Evolutionary conservation across 2,329 filamentous ascomycete genomes (phyloP), one percentile per base, ranked within the genome.

Genomic region (Claviceps maximensis): DNA sequence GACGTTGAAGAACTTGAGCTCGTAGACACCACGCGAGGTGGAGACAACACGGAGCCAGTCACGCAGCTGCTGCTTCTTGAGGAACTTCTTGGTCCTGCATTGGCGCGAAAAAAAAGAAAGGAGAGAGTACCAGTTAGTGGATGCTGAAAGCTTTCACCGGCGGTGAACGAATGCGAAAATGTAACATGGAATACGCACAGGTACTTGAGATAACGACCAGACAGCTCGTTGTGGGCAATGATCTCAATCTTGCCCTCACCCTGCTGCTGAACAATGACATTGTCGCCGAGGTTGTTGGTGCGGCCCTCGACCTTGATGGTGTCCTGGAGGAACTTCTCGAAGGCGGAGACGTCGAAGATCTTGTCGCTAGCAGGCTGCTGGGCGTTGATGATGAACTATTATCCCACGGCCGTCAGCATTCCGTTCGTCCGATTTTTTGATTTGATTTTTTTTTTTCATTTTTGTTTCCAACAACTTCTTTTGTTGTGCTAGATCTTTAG

Each of bases 1-100:
- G 71, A 98, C 90, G 82, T 98, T 98, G 89, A 95, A 98, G 90
- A 98, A 98, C 81, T 95, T 90, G 76, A 98, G 86, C 82, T 96
- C 90, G 81, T 98, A 98, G 62, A 96, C 90, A 71, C 93, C 91
- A 80, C 91, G 91, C 74, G 87, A 89, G 72, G 91, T 97, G 65
- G 89, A 94, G 70, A 98, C 93, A 67, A 98, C 91, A 69, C 93
- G 90, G 71, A 98, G 87, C 93, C 93, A 98, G 82, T 98, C 93
- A 79, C 93, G 89, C 73, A 98, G 88, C 84, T 97, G 91, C 82
- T 96, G 89, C 88, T 98, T 98, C 89, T 98, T 98, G 76, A 98
- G 86, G 86, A 95, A 98, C 84, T 98, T 98, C 89, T 98, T 98
- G 74, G 93, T 98, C 73, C 89, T 95, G 57, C 19, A 42, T 23